These are phyloP conservation scores for Clitopilus passeckerianus DNA, from an alignment of 768 basidiomycete genomes.

Conservation along the genomic window DNA sequence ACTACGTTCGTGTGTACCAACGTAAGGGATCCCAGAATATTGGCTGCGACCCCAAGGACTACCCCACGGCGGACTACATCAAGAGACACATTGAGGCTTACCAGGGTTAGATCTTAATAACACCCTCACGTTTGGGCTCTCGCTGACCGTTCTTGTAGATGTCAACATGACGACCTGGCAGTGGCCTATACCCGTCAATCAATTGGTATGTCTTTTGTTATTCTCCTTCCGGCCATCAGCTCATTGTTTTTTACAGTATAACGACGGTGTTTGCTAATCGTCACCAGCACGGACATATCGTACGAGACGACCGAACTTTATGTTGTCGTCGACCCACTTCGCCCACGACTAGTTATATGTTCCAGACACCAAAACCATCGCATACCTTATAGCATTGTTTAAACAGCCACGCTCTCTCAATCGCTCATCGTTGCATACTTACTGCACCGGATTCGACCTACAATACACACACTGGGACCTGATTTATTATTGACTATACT, in stretches of 20 bases:
- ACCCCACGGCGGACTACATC: slow-evolving; percentile 67
- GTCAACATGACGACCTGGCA: slow-evolving; percentile 38
- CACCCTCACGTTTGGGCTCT: neutral
- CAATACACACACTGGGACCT: neutral
- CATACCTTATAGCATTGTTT: neutral
- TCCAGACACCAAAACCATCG: neutral
- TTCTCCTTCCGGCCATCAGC: no score
- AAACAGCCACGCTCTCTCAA: neutral
- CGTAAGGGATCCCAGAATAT: slow-evolving; percentile 48
- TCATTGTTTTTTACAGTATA: no score
- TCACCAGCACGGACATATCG: neutral
- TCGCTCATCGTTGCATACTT: neutral
- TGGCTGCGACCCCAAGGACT: slow-evolving; percentile 61
- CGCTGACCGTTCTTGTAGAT: slow-evolving; percentile 20
- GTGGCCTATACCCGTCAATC: slow-evolving; percentile 36
- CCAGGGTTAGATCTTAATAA: slow-evolving; percentile 36
- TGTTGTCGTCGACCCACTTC: neutral
- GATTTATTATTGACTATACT: neutral
- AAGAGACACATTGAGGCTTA: slow-evolving; percentile 51
- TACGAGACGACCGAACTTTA: neutral
- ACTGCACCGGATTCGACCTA: neutral
- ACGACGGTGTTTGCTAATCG: no score
- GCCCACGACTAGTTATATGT: neutral
- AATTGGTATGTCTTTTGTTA: slow-evolving; percentile 17
- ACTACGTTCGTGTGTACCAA: slow-evolving; percentile 84